Percentiles rank a stretch among this genome's conserved stretches.
Conservation (phyloP, 306 rosid species). For the Gastrolobium villosum region DNA sequence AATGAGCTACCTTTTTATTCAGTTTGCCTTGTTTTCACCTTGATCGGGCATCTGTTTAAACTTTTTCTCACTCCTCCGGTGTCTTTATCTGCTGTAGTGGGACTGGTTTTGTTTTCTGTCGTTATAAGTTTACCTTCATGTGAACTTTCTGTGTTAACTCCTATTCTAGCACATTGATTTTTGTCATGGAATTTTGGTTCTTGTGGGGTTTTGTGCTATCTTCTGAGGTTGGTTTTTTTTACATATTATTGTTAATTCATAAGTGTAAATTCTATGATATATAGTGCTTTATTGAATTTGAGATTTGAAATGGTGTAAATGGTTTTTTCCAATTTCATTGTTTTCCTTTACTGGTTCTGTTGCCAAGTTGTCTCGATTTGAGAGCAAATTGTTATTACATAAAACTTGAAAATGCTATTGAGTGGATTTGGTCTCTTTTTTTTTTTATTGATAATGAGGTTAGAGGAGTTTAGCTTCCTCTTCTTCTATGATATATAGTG, state of each 20-base stretch:
- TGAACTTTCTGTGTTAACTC: background rate
- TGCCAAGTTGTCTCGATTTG: background rate
- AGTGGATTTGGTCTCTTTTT: background rate
- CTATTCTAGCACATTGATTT: background rate
- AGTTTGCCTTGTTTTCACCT: background rate
- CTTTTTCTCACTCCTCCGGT: background rate
- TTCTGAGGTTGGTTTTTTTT: conserved; percentile 8
- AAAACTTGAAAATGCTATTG: conserved; percentile 7
- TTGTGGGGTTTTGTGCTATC: conserved; percentile 1
- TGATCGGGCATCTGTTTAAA: conserved; percentile 8
- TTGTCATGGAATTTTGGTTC: background rate
- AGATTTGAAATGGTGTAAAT: conserved; percentile 3
- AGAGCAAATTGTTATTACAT: conserved; percentile 5
- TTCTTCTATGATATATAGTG: too few relatives aligned
- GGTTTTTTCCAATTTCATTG: background rate
- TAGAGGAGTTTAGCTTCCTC: conserved; percentile 11
- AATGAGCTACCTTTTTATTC: background rate
- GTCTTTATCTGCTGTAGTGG: background rate
- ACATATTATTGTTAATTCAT: background rate
- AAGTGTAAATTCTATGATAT: conserved; percentile 10
- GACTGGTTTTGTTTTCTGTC: conserved; percentile 10
- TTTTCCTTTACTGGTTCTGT: conserved; percentile 1
- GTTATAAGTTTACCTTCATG: background rate
- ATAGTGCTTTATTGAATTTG: conserved; percentile 24
- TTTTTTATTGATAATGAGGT: conserved; percentile 19